These are phyloP conservation scores for Suhomyces maxii DNA, from an alignment of 1,139 yeast genomes.

Conservation along the genomic window DNA sequence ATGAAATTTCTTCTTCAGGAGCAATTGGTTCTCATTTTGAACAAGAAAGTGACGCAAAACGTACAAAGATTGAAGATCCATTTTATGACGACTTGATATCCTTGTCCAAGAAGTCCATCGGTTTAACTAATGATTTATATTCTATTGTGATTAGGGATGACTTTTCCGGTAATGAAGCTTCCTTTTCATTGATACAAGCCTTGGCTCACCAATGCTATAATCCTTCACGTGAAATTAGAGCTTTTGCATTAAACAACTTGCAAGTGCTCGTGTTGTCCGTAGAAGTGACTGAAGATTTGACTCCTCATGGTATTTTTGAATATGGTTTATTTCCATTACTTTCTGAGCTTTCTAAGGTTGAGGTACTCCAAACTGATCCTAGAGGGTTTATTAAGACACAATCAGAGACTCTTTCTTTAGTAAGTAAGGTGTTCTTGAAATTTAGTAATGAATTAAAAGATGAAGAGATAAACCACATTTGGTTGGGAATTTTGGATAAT, in stretches of 20 bases:
- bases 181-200: constrained; percentile 70
- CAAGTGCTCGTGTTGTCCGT: constrained; percentile 46
- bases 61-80: constrained; percentile 40
- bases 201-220: constrained; percentile 86
- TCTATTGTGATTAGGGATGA: constrained; percentile 25
- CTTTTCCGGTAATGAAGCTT: constrained; percentile 31
- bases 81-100: constrained; percentile 52
- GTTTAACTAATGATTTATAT: constrained; percentile 54
- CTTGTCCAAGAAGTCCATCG: constrained; percentile 61
- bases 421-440: constrained; percentile 72
- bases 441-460: constrained; percentile 27
- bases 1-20: constrained; percentile 80
- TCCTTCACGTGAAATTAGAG: constrained; percentile 77
- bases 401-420: constrained; percentile 61
- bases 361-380: constrained; percentile 64
- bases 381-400: constrained; percentile 66
- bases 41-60: constrained; percentile 49
- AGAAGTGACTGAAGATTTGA: constrained; percentile 32
- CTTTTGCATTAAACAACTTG: constrained; percentile 59
- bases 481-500: constrained; percentile 40
- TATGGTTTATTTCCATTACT: constrained; percentile 75
- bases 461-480: constrained; percentile 28
- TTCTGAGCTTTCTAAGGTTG: constrained; percentile 63
- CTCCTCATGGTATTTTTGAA: constrained; percentile 62
- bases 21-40: constrained; percentile 80